phyloP scores from a whole-genome alignment of 305 asterid species.

The Salvia sclarea region DNA sequence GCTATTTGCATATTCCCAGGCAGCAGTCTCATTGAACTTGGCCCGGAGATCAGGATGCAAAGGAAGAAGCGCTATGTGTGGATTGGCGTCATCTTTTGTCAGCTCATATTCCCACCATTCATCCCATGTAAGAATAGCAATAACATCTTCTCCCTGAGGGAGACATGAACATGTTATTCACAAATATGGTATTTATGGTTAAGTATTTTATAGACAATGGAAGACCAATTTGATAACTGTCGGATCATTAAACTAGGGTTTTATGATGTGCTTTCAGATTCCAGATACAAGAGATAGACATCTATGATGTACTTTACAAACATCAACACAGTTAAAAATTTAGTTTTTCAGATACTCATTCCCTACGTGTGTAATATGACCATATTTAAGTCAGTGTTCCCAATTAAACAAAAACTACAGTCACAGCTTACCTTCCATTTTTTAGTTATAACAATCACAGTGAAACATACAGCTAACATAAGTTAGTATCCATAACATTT shows the following conservation, averaged over 20 bases:
- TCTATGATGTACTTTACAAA: neutral
- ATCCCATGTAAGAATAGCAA: constrained; percentile 90
- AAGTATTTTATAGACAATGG: neutral
- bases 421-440: neutral
- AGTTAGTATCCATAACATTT: neutral
- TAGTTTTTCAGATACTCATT: neutral
- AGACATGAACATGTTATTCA: neutral
- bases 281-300: constrained; percentile 4
- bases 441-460: neutral
- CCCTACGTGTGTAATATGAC: neutral
- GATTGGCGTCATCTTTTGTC: constrained; percentile 82
- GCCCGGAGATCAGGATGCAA: constrained; percentile 83
- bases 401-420: neutral
- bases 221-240: neutral
- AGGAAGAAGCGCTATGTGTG: constrained; percentile 92
- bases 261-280: too few relatives aligned
- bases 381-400: neutral
- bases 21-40: constrained; percentile 90
- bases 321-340: neutral
- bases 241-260: neutral
- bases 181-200: neutral
- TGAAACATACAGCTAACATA: neutral
- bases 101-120: constrained; percentile 97
- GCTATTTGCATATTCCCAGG: constrained; percentile 93
- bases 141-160: constrained; percentile 75